A percentile compares a stretch with the other conserved stretches of the same genome.
Conservation (phyloP, 306 rosid genomes). For the Albizia julibrissin region DNA sequence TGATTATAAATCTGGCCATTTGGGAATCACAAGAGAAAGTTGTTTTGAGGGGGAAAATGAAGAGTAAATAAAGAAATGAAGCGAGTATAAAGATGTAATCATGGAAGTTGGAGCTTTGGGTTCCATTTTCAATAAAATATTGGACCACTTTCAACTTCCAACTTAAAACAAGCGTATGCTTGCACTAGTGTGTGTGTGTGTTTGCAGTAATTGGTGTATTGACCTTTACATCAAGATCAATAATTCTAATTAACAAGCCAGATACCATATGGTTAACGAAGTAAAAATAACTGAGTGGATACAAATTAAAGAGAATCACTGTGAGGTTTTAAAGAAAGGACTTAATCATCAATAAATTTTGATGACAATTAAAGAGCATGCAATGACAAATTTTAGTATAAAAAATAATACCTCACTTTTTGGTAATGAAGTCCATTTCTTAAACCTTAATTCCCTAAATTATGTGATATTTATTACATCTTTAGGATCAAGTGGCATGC, state of each 20-base stretch:
- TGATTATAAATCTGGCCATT: too few relatives aligned
- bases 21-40: background rate
- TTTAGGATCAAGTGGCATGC: background rate
- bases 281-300: background rate
- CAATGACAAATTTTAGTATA: too few relatives aligned
- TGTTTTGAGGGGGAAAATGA: background rate
- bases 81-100: background rate
- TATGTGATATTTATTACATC: background rate
- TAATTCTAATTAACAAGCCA: background rate
- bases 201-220: background rate
- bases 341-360: too few relatives aligned
- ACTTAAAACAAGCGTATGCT: background rate
- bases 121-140: background rate
- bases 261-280: background rate
- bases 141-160: background rate
- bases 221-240: background rate
- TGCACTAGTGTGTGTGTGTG: background rate
- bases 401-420: too few relatives aligned
- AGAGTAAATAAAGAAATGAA: background rate
- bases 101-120: background rate
- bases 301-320: too few relatives aligned
- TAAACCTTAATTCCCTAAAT: too few relatives aligned
- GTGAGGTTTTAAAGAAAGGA: too few relatives aligned
- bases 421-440: too few relatives aligned
- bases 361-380: too few relatives aligned